Base-by-base conservation (phyloP, 2,329 filamentous ascomycete species). In the Alternaria infectoria region DNA sequence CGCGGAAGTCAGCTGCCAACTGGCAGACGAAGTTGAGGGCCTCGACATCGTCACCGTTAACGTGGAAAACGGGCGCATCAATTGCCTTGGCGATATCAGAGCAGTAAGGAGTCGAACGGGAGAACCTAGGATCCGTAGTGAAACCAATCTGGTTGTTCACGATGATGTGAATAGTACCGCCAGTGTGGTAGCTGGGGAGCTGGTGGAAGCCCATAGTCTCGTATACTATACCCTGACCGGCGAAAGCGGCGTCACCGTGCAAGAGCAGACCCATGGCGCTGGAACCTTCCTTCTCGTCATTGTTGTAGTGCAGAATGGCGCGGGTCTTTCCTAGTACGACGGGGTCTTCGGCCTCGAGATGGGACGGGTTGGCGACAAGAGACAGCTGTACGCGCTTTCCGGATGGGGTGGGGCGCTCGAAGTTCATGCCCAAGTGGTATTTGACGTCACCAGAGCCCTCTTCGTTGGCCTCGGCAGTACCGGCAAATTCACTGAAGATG, bases 121-220 rank as follows among this genome's bases (percentile, higher is more conserved):
- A 91, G 82, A 97, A 99, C 78, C 96, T 93, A 71, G 96, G 96
- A 79, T 99, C 96, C 21, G 96, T 99, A 57, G 96, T 99, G 87
- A 99, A 99, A 82, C 96, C 96, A 81, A 99, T 99, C 87, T 99
- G 96, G 88, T 99, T 99, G 89, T 99, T 99, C 73, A 98, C 95
- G 63, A 99, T 90, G 70, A 99, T 87, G 83, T 99, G 96, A 74
- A 99, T 92, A 62, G 96, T 99, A 78, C 96, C 96, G 75, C 96
- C 96, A 57, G 96, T 98, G 52, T 96, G 97, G 85, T 97, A 99
- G 72, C 92, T 93, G 28, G 96, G 96, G 40, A 99, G 89, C 56
- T 93, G 91, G 84, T 97, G 92, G 89, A 99, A 97, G 68, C 96
- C 96, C 82, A 99, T 92, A 76, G 94, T 98, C 83, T 99, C 96